phyloP scores from a whole-genome alignment of 169 alveolate species.

The Babesia gibsoni region DNA sequence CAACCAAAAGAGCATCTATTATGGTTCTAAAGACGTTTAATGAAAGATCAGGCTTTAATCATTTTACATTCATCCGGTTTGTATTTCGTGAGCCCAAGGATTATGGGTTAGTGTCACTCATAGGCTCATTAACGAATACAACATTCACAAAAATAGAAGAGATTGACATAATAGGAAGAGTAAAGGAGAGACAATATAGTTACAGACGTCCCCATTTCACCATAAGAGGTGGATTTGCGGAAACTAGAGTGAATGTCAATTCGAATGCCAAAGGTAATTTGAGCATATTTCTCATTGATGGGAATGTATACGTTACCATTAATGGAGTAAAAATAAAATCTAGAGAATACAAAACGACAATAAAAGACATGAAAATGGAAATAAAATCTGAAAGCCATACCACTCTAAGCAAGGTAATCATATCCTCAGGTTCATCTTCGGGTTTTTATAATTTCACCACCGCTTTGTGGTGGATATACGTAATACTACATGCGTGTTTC shows the following conservation, averaged over 20 bases:
- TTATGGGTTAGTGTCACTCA: background rate
- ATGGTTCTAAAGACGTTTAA: constrained; percentile 2
- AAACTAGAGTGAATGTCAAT: background rate
- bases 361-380: background rate
- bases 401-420: background rate
- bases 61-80: background rate
- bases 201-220: background rate
- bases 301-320: background rate
- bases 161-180: background rate
- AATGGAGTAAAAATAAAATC: background rate
- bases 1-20: background rate
- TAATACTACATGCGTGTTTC: background rate
- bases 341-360: background rate
- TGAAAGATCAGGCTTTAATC: background rate
- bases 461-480: background rate
- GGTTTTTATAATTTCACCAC: background rate
- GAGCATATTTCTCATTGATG: background rate
- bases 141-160: constrained; percentile 3
- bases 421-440: background rate
- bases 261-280: background rate
- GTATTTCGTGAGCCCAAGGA: background rate
- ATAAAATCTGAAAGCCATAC: background rate
- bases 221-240: constrained; percentile 6
- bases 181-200: background rate
- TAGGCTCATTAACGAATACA: background rate